Conservation (phyloP, 2,329 filamentous ascomycete species). For the Emmonsia crescens region DNA sequence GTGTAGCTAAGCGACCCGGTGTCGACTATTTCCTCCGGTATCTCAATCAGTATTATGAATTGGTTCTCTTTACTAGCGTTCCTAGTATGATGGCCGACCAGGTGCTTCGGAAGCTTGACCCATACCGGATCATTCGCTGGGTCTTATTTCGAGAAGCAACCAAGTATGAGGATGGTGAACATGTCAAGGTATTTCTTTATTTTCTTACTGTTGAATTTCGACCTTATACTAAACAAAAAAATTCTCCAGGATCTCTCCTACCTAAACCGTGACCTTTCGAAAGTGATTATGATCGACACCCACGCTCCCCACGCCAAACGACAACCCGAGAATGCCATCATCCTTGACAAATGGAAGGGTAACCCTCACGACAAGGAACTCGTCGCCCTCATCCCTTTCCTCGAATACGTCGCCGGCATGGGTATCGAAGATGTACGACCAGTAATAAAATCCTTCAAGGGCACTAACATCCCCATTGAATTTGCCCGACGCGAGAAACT, state of each 20-base stretch:
- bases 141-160: slow-evolving; percentile 94
- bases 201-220: slow-evolving; percentile 6
- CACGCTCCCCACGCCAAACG: slow-evolving; percentile 68
- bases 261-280: slow-evolving; percentile 88
- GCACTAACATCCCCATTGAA: slow-evolving; percentile 77
- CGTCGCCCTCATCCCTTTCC: slow-evolving; percentile 83
- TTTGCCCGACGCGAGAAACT: slow-evolving; percentile 81
- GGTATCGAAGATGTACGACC: slow-evolving; percentile 77
- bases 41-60: slow-evolving; percentile 92
- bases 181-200: slow-evolving; percentile 64
- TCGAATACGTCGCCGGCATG: slow-evolving; percentile 95
- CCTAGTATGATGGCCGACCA: slow-evolving; percentile 77
- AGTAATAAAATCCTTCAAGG: slow-evolving; percentile 78
- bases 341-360: slow-evolving; percentile 83
- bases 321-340: slow-evolving; percentile 93
- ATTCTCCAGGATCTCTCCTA: slow-evolving; percentile 74
- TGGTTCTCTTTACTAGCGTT: slow-evolving; percentile 88
- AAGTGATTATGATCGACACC: slow-evolving; percentile 90
- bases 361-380: slow-evolving; percentile 74
- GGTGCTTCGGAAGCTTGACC: slow-evolving; percentile 84
- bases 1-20: slow-evolving; percentile 85
- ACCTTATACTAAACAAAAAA: slow-evolving; percentile 10
- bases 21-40: slow-evolving; percentile 97
- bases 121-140: slow-evolving; percentile 91
- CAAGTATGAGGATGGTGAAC: slow-evolving; percentile 88